A percentile compares a stretch with the other conserved stretches of the same genome.
phyloP scores from a whole-genome alignment of 139 green algal species.

The Chlamydomonas schloesseri region DNA sequence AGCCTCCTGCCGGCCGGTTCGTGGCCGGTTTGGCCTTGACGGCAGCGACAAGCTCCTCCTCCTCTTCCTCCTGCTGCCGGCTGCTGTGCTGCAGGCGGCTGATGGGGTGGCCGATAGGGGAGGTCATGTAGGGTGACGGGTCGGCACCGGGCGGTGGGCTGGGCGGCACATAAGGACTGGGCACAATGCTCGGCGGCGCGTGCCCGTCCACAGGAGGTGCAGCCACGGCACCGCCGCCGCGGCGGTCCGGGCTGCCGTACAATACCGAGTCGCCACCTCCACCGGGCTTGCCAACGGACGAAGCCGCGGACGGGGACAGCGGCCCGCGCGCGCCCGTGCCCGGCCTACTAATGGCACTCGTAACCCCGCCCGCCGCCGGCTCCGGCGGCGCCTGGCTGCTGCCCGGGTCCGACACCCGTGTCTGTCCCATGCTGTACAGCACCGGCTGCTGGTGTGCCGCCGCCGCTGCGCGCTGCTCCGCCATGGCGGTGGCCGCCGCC shows the following conservation, averaged over 20 bases:
- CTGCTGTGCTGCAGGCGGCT: constrained; percentile 31
- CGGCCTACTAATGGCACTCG: not conserved
- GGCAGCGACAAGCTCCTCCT: not conserved
- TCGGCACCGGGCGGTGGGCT: constrained; percentile 3
- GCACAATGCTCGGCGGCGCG: not conserved
- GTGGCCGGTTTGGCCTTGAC: too few relatives aligned
- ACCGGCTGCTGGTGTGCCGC: not conserved
- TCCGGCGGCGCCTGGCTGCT: not conserved
- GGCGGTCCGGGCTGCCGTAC: constrained; percentile 9
- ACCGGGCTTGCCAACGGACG: not conserved
- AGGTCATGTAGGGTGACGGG: not conserved
- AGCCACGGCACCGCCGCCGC: too few relatives aligned
- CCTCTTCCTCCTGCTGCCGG: not conserved
- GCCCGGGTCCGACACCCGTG: not conserved
- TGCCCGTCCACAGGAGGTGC: not conserved
- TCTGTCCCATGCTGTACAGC: not conserved
- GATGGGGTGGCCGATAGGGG: not conserved
- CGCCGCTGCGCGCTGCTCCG: not conserved
- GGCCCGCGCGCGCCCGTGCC: too few relatives aligned
- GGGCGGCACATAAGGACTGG: constrained; percentile 16
- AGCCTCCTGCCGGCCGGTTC: too few relatives aligned
- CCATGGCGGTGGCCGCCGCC: not conserved
- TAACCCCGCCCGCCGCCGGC: too few relatives aligned
- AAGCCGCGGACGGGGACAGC: not conserved
- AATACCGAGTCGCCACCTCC: constrained; percentile 13